These are phyloP conservation scores for Atkinsonella hypoxylon DNA, from an alignment of 2,329 filamentous ascomycete genomes.

Conservation along the genomic window DNA sequence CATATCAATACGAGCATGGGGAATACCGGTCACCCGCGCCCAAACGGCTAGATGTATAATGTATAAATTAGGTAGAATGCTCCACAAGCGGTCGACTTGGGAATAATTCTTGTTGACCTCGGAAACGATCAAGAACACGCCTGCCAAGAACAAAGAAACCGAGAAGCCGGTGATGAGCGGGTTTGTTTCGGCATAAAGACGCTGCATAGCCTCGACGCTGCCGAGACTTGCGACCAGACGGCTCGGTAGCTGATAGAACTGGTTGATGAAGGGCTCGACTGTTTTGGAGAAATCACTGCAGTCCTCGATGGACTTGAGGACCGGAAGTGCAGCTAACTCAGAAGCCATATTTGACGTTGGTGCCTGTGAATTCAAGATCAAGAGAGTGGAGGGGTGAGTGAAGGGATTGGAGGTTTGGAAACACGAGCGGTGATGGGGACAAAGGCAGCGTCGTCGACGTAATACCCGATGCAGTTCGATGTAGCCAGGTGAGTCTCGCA, in stretches of 20 bases:
- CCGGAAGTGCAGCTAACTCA: constrained; percentile 53
- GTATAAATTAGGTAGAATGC: constrained; percentile 76
- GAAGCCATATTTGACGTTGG: background rate
- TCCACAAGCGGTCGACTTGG: constrained; percentile 92
- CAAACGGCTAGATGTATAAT: constrained; percentile 76
- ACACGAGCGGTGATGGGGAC: background rate
- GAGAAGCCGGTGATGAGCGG: constrained; percentile 67
- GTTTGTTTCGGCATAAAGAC: constrained; percentile 75
- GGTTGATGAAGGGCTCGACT: constrained; percentile 61
- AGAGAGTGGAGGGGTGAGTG: no score
- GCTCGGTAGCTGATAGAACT: constrained; percentile 58
- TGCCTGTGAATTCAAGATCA: no score
- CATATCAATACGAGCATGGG: constrained; percentile 59
- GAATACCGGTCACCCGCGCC: constrained; percentile 62
- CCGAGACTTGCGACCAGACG: constrained; percentile 48
- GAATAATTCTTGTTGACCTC: constrained; percentile 91
- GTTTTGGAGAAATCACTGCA: constrained; percentile 66
- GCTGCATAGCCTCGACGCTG: constrained; percentile 48
- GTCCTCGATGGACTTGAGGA: constrained; percentile 57
- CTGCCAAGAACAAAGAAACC: constrained; percentile 57
- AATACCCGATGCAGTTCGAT: background rate
- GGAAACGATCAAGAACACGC: constrained; percentile 60
- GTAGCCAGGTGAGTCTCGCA: background rate
- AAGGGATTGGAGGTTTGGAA: no score
- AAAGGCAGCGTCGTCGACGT: background rate